Conservation (phyloP, 495 filamentous ascomycete species). For the Xanthoparmelia taractica region DNA sequence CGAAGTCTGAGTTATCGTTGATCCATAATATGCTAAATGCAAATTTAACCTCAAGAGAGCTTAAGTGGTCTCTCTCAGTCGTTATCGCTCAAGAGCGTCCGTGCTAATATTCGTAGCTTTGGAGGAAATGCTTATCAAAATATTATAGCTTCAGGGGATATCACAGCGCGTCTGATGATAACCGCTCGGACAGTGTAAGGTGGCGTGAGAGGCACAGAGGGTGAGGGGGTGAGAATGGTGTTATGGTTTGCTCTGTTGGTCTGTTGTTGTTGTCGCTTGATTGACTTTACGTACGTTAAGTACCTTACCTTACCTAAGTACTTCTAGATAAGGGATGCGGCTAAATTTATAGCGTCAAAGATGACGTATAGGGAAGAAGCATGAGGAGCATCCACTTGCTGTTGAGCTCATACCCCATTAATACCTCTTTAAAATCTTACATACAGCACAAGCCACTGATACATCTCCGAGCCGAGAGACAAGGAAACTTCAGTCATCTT, state of each 20-base stretch:
- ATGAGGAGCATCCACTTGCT: neutral
- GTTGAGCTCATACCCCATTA: too few species aligned
- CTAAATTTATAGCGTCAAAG: too few species aligned
- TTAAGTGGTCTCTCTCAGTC: too few species aligned
- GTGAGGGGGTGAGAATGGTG: too few species aligned
- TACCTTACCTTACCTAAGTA: neutral
- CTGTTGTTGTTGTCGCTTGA: neutral
- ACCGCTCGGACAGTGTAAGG: neutral
- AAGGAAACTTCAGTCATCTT: neutral
- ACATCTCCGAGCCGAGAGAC: too few species aligned
- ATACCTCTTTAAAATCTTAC: neutral
- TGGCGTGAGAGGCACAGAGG: too few species aligned
- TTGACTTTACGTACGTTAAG: neutral
- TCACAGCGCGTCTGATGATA: neutral
- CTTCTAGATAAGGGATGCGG: neutral
- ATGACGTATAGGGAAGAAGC: neutral
- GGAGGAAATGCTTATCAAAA: neutral
- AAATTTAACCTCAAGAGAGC: too few species aligned
- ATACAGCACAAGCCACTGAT: too few species aligned
- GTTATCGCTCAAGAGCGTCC: neutral
- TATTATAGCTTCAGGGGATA: neutral
- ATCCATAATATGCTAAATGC: too few species aligned
- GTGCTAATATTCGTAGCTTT: neutral
- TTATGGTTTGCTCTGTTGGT: neutral
- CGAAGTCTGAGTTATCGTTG: neutral